Percentiles rank a stretch among this genome's conserved stretches.
Evolutionary conservation across 306 rosid genomes (phyloP).

Genomic region (Lathyrus sativus): DNA sequence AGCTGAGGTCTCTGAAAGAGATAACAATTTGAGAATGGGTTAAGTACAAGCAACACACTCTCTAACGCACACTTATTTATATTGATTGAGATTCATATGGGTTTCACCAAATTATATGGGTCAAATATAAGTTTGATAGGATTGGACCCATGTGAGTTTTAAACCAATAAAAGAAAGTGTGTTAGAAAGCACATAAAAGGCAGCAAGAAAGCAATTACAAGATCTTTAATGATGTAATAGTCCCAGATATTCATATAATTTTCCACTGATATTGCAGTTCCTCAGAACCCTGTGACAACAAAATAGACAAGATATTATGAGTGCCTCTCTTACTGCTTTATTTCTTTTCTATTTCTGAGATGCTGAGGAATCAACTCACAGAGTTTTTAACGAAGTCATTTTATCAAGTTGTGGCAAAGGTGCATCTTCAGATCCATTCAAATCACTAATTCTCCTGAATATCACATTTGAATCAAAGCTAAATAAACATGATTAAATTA

Average conservation of each 20-base stretch:
- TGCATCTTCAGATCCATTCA: constrained; percentile 54
- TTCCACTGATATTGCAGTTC: constrained; percentile 72
- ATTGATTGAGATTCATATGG: too few species aligned
- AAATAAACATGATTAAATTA: not conserved
- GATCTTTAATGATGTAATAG: constrained; percentile 34
- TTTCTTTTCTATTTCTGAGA: not conserved
- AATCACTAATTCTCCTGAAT: constrained; percentile 75
- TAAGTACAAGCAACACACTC: not conserved
- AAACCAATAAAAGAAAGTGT: not conserved
- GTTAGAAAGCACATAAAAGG: too few species aligned
- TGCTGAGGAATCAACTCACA: constrained; percentile 57
- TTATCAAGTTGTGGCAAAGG: constrained; percentile 54
- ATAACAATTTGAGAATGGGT: constrained; percentile 6
- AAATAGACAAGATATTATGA: constrained; percentile 22
- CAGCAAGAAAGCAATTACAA: constrained; percentile 43
- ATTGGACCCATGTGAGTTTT: not conserved
- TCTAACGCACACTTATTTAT: not conserved
- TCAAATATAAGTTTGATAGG: not conserved
- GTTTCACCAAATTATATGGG: too few species aligned
- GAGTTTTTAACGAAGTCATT: not conserved
- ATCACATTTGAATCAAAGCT: constrained; percentile 11
- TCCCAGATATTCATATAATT: constrained; percentile 47
- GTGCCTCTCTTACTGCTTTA: not conserved
- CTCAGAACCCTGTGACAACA: constrained; percentile 56
- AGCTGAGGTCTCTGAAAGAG: constrained; percentile 73